Evolutionary conservation across 1,139 yeast species (phyloP).

Genomic region (Debaryomycetaceae sp.): DNA sequence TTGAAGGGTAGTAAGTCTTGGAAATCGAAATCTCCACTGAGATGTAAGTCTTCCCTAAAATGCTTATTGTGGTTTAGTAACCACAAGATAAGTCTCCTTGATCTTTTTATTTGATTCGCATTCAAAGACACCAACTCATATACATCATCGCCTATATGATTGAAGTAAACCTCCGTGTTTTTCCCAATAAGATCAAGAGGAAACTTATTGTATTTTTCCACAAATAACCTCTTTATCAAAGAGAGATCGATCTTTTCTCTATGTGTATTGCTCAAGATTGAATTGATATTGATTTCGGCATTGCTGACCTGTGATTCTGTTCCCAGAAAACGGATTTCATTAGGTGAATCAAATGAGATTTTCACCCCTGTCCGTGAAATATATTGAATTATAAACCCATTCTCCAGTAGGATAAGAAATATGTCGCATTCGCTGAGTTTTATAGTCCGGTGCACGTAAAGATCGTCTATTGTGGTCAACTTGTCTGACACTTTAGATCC

Average conservation of each 20-base stretch:
- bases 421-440: slow-evolving; percentile 41
- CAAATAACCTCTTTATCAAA: slow-evolving; percentile 19
- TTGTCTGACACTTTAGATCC: slow-evolving; percentile 23
- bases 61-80: slow-evolving; percentile 33
- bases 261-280: slow-evolving; percentile 32
- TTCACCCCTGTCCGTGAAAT: slow-evolving; percentile 57
- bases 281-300: slow-evolving; percentile 28
- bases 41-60: slow-evolving; percentile 14
- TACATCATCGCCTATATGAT: slow-evolving; percentile 14
- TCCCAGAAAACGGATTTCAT: slow-evolving; percentile 23
- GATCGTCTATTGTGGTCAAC: slow-evolving; percentile 33
- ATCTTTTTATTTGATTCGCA: slow-evolving; percentile 24
- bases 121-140: slow-evolving; percentile 32
- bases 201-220: slow-evolving; percentile 23
- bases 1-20: slow-evolving; percentile 22
- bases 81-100: slow-evolving; percentile 41
- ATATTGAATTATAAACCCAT: slow-evolving; percentile 45
- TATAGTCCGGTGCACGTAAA: slow-evolving; percentile 34
- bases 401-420: slow-evolving; percentile 46
- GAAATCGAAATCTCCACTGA: slow-evolving; percentile 12
- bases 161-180: slow-evolving; percentile 35
- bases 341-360: slow-evolving; percentile 33
- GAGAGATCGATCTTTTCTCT: slow-evolving; percentile 31
- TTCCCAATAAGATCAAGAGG: slow-evolving; percentile 24
- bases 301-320: slow-evolving; percentile 31